These are phyloP conservation scores for Leishmania turanica DNA, from an alignment of 208 protist species.

Conservation along the genomic window DNA sequence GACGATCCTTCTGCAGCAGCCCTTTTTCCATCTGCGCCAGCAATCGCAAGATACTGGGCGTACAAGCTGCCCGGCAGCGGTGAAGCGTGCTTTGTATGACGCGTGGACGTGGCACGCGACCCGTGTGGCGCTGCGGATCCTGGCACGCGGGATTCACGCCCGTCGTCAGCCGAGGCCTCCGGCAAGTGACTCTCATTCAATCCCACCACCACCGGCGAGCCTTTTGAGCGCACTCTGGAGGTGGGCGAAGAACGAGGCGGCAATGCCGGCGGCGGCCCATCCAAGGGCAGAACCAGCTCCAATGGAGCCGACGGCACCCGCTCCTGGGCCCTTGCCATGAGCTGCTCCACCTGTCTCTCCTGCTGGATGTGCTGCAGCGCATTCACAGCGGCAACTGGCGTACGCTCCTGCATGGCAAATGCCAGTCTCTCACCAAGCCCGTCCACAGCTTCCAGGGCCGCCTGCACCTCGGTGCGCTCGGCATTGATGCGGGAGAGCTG, in stretches of 20 bases:
- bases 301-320: constrained; percentile 40
- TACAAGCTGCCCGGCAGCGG: constrained; percentile 29
- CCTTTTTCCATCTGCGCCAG: not conserved
- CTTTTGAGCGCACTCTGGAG: not conserved
- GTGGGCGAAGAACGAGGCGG: constrained; percentile 3
- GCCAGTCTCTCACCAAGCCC: constrained; percentile 34
- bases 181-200: constrained; percentile 40
- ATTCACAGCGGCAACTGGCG: constrained; percentile 37
- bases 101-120: not conserved
- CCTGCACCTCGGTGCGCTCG: constrained; percentile 39
- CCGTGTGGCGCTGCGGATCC: not conserved
- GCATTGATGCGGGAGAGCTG: constrained; percentile 42
- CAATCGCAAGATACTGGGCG: constrained; percentile 41
- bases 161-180: not conserved
- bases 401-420: constrained; percentile 27
- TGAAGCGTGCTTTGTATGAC: not conserved
- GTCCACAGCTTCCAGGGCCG: constrained; percentile 33
- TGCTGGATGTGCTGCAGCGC: constrained; percentile 62
- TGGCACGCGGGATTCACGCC: not conserved
- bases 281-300: constrained; percentile 46
- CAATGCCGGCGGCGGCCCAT: constrained; percentile 14
- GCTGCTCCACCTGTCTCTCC: constrained; percentile 49
- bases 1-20: not conserved
- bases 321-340: constrained; percentile 42
- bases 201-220: constrained; percentile 19